These are phyloP conservation scores for Lichtheimia hyalospora DNA, from an alignment of 371 early-diverging fungal genomes.

Conservation along the genomic window DNA sequence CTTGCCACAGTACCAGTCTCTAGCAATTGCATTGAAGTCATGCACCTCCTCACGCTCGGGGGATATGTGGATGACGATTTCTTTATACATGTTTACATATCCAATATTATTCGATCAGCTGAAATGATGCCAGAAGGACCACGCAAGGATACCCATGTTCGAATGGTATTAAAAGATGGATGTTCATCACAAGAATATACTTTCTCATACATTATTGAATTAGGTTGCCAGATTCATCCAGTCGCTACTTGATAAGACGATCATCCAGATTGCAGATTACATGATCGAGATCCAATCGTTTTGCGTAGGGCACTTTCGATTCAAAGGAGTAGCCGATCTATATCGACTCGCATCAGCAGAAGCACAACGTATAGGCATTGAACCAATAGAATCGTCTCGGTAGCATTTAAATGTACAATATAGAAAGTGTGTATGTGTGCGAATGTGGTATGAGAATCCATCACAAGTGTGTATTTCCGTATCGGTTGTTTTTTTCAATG, in stretches of 20 bases:
- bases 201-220: background rate
- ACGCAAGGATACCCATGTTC: conserved; percentile 64
- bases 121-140: conserved; percentile 55
- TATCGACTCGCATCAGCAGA: conserved; percentile 32
- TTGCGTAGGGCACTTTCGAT: conserved; percentile 47
- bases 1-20: conserved; percentile 27
- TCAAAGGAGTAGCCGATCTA: conserved; percentile 30
- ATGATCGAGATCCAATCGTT: conserved; percentile 70
- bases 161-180: conserved; percentile 51
- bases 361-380: conserved; percentile 16
- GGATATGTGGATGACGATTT: conserved; percentile 38
- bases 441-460: too few relatives aligned
- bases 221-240: conserved; percentile 74
- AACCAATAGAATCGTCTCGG: background rate
- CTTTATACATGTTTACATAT: conserved; percentile 64
- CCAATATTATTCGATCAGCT: conserved; percentile 67
- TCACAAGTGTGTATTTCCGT: too few relatives aligned
- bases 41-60: conserved; percentile 56
- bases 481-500: background rate
- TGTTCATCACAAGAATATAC: background rate
- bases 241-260: conserved; percentile 56
- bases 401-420: background rate
- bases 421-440: too few relatives aligned
- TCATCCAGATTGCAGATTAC: conserved; percentile 59
- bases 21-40: conserved; percentile 59